Evolutionary conservation across 2,329 filamentous ascomycete genomes (phyloP).

Genomic region (Penicillium vulpinum): DNA sequence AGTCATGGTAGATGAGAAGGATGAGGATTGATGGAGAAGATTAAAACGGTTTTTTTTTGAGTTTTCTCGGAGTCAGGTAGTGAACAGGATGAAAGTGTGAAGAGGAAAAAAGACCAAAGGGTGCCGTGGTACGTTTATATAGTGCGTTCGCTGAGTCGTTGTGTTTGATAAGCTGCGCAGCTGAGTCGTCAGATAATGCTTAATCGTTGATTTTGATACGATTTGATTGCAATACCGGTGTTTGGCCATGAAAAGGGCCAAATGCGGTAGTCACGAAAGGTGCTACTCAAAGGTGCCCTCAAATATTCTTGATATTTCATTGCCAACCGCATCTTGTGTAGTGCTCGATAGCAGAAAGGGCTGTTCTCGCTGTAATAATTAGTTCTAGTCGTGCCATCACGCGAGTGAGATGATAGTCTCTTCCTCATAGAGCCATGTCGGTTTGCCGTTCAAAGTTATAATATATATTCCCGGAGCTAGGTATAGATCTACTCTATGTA

Average conservation of each 20-base stretch:
- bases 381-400: too few species aligned
- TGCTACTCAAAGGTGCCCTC: background rate
- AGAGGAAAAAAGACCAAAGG: background rate
- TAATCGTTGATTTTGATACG: too few species aligned
- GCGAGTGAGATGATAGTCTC: too few species aligned
- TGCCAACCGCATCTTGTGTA: background rate
- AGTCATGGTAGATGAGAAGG: background rate
- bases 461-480: background rate
- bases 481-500: too few species aligned
- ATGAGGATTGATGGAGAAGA: background rate
- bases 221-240: background rate
- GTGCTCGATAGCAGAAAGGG: too few species aligned
- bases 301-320: background rate
- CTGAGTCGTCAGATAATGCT: too few species aligned
- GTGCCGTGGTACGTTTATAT: too few species aligned
- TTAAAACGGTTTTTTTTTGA: background rate
- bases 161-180: background rate
- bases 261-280: background rate
- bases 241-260: background rate
- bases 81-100: background rate
- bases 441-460: background rate
- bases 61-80: background rate
- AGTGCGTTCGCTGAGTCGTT: background rate
- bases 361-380: background rate
- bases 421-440: too few species aligned